These are phyloP conservation scores for Diaporthe longicolla DNA, from an alignment of 2,329 filamentous ascomycete species.

Conservation along the genomic window DNA sequence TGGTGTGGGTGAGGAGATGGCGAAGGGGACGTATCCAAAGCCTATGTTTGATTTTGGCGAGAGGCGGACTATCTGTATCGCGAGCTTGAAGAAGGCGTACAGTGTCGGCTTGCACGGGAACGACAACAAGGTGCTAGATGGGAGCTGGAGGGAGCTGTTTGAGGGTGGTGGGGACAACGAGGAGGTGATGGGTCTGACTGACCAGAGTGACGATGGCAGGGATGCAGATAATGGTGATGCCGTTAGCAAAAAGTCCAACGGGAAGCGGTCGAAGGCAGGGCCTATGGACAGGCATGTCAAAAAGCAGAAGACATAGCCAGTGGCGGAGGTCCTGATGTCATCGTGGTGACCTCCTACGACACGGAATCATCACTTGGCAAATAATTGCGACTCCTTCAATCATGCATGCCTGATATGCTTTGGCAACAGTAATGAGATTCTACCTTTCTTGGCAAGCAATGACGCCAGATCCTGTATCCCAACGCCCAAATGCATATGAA, in stretches of 20 bases:
- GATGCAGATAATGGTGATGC: slow-evolving; percentile 51
- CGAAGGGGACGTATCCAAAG: slow-evolving; percentile 74
- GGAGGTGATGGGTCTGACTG: slow-evolving; percentile 57
- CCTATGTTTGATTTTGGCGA: slow-evolving; percentile 83
- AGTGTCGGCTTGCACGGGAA: slow-evolving; percentile 74
- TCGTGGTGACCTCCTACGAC: not conserved
- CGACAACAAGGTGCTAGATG: slow-evolving; percentile 72
- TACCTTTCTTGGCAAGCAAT: not conserved
- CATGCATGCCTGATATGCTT: not conserved
- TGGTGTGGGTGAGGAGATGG: slow-evolving; percentile 54
- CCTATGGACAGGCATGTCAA: slow-evolving; percentile 53
- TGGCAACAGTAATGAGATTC: not conserved
- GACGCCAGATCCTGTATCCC: slow-evolving; percentile 7
- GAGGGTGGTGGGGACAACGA: slow-evolving; percentile 53
- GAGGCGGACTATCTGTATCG: slow-evolving; percentile 73
- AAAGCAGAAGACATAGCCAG: slow-evolving; percentile 46
- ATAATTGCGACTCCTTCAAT: not conserved
- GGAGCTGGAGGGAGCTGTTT: slow-evolving; percentile 67
- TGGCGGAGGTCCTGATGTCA: too few relatives aligned
- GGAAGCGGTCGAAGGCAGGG: slow-evolving; percentile 47
- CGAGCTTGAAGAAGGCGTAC: slow-evolving; percentile 80
- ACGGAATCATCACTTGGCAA: not conserved
- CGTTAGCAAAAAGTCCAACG: slow-evolving; percentile 41
- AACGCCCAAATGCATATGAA: slow-evolving; percentile 12
- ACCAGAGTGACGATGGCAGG: slow-evolving; percentile 52